Base-by-base conservation (phyloP, 208 protist species). In the Plasmodiophora brassicae region DNA sequence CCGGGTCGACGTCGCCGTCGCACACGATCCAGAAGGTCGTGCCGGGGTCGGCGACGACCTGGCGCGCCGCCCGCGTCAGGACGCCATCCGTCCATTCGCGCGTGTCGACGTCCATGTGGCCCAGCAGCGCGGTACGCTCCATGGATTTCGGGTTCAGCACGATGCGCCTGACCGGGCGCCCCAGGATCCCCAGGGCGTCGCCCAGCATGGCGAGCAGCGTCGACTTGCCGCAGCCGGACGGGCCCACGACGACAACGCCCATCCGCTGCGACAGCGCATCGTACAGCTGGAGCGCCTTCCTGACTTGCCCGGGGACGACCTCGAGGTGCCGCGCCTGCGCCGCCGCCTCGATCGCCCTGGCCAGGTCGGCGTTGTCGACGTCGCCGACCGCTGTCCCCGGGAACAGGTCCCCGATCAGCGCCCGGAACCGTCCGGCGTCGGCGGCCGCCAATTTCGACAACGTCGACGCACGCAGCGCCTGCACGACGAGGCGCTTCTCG, bases 51-150 rank as follows among this genome's bases (percentile, higher is more conserved):
- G 84, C 65, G 14, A 78, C 5, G 36, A 65, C 71, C 71, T 83
- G 35, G 32, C 88, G 0, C 1, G 72, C 38, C 32, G 88, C 72
- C 25, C 39, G 0, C 38, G 88, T 89, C 43, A 89, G 25, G 20
- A 99, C 97, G 46, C 98, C 97, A 91, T 99, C 98, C 85, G 95
- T 96, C 97, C 97, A 99, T 93, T 99, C 97, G 71, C 97, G 95
- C 14, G 98, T 99, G 92, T 98, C 97, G 84, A 95, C 92, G 91
- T 99, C 97, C 95, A 99, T 97, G 87, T 95, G 91, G n/a, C 98
- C 98, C 25, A 99, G 93, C 35, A 99, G 93, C 91, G 98, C 96
- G 0, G 95, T 92, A 25, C 96, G 92, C 38, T 95, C 95, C 87
- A 99, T 94, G 5, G 83, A 94, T 98, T 99, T 28, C 96, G 98